phyloP scores from a whole-genome alignment of 345 rosid genomes.

The Syzygium oleosum region DNA sequence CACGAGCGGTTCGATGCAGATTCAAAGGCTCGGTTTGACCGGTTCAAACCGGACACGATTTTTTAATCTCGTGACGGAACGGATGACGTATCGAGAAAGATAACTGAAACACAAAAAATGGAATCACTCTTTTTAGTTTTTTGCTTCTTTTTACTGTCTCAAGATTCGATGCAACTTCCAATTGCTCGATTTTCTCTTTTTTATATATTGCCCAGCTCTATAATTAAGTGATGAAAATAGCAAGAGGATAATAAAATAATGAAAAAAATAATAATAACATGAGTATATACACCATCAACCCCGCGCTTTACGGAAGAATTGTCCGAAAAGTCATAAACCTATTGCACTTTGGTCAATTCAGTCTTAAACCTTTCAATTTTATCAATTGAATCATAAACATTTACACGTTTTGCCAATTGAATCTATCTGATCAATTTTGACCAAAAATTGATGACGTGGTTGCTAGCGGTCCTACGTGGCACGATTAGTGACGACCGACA shows the following conservation, averaged over 20 bases:
- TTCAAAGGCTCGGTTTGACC: neutral
- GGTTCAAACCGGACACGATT: neutral
- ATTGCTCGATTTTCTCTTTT: neutral
- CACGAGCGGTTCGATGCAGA: neutral
- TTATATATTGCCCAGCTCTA: neutral
- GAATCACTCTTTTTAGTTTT: neutral
- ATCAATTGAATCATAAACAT: too few relatives aligned
- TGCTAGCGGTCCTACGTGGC: too few relatives aligned
- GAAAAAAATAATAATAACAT: neutral
- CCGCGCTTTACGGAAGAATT: too few relatives aligned
- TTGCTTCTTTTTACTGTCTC: neutral
- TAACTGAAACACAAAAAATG: neutral
- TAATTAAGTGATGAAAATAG: neutral
- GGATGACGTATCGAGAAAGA: neutral
- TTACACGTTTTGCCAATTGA: too few relatives aligned
- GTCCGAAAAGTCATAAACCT: too few relatives aligned
- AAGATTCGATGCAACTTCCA: neutral
- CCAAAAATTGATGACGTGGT: too few relatives aligned
- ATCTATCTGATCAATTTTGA: too few relatives aligned
- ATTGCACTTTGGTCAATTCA: too few relatives aligned
- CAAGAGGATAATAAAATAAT: neutral
- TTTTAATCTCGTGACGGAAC: neutral
- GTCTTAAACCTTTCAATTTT: too few relatives aligned
- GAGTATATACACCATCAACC: neutral
- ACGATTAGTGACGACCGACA: too few relatives aligned